A percentile compares a stretch with the other conserved stretches of the same genome.
These are phyloP conservation scores for Sporobolus alterniflorus DNA, from an alignment of 202 grass and related monocot species.

Conservation along the genomic window DNA sequence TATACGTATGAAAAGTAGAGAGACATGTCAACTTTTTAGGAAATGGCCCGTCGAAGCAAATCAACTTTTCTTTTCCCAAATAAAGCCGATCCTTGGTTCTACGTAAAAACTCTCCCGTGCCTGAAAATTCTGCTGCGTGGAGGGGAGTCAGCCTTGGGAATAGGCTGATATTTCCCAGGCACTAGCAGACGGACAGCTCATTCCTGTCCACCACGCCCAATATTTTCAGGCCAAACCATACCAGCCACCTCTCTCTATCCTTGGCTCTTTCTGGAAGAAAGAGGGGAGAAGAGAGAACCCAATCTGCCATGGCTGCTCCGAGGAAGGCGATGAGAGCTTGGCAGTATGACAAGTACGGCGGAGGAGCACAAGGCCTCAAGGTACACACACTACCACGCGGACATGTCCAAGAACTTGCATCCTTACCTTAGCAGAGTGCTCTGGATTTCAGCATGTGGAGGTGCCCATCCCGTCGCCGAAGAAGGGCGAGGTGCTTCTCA, in stretches of 20 bases:
- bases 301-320: conserved; percentile 31
- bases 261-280: background rate
- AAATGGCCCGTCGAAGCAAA: background rate
- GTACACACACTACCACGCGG: conserved; percentile 22
- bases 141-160: background rate
- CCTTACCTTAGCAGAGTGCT: too few species aligned
- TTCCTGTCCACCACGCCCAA: background rate
- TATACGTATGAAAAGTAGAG: too few species aligned
- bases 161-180: background rate
- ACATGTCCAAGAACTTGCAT: background rate
- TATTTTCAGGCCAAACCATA: background rate
- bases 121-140: background rate
- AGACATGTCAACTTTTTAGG: background rate
- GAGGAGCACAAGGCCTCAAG: conserved; percentile 59
- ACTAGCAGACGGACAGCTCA: background rate
- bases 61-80: background rate
- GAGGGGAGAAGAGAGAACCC: background rate
- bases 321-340: conserved; percentile 60
- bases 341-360: conserved; percentile 67
- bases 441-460: conserved; percentile 65
- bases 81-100: background rate
- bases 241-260: background rate
- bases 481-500: conserved; percentile 79
- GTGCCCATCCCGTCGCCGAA: conserved; percentile 71
- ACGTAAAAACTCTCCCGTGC: background rate